A percentile compares a stretch with the other conserved stretches of the same genome.
phyloP scores from a whole-genome alignment of 2,329 filamentous ascomycete species.

The Leptographium wingfieldii region DNA sequence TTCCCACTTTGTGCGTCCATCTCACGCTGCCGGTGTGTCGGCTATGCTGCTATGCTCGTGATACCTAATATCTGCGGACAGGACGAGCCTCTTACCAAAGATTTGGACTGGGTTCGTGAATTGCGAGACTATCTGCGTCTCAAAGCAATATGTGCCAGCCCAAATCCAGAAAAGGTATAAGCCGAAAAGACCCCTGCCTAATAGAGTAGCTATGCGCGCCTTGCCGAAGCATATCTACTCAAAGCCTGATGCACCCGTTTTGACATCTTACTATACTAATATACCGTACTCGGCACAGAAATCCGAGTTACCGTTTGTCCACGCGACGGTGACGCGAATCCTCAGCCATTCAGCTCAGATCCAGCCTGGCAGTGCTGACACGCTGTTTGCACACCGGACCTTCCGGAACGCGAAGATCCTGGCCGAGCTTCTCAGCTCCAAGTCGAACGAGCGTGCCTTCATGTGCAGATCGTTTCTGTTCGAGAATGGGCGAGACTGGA shows the following conservation, averaged over 20 bases:
- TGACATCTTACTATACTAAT: not conserved
- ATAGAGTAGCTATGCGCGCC: not conserved
- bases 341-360: constrained; percentile 30
- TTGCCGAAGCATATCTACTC: not conserved
- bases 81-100: constrained; percentile 24
- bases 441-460: constrained; percentile 44
- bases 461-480: constrained; percentile 53
- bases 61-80: constrained; percentile 9
- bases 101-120: constrained; percentile 21
- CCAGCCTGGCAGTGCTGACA: constrained; percentile 15
- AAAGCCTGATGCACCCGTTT: no score
- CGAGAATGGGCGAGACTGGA: constrained; percentile 17
- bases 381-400: constrained; percentile 18
- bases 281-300: constrained; percentile 18
- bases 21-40: not conserved
- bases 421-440: constrained; percentile 27
- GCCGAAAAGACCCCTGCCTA: not conserved
- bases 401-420: constrained; percentile 38
- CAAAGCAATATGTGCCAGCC: constrained; percentile 26
- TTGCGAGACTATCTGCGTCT: constrained; percentile 32
- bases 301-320: constrained; percentile 34
- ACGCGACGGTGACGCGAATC: constrained; percentile 30
- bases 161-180: constrained; percentile 26
- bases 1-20: constrained; percentile 8
- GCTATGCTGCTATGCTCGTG: not conserved